Evolutionary conservation across 768 basidiomycete species (phyloP).

Genomic region (Agrocybe praecox): DNA sequence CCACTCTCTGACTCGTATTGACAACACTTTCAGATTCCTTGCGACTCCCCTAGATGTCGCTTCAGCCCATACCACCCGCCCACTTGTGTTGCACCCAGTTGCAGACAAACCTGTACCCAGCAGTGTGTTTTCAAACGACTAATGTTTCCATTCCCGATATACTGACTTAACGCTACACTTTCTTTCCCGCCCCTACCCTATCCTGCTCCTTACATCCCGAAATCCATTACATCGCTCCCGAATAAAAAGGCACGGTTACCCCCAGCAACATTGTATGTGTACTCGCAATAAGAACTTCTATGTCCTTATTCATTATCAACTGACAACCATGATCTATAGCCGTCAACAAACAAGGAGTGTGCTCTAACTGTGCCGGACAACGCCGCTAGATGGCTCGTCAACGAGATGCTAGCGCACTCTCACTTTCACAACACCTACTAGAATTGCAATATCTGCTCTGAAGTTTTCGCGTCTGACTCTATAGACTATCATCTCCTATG

Average conservation of each 20-base stretch:
- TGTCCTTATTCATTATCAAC: not conserved
- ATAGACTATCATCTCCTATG: too few relatives aligned
- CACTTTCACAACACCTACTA: too few relatives aligned
- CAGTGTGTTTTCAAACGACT: slow-evolving; percentile 14
- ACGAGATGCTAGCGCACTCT: not conserved
- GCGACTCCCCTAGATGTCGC: slow-evolving; percentile 47
- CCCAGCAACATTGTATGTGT: not conserved
- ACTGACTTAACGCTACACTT: too few relatives aligned
- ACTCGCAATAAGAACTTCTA: not conserved
- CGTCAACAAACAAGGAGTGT: not conserved
- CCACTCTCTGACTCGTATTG: slow-evolving; percentile 5
- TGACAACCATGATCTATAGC: too few relatives aligned
- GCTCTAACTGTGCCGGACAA: not conserved
- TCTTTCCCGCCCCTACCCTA: too few relatives aligned
- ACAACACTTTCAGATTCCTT: slow-evolving; percentile 41
- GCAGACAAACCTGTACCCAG: slow-evolving; percentile 35
- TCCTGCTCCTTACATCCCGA: too few relatives aligned
- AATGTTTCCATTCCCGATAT: not conserved
- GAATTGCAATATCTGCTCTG: too few relatives aligned
- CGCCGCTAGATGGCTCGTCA: not conserved
- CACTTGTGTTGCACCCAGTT: slow-evolving; percentile 41
- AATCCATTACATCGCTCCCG: too few relatives aligned
- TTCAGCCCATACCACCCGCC: slow-evolving; percentile 56
- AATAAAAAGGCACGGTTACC: not conserved
- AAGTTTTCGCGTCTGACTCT: too few relatives aligned